Evolutionary conservation across 208 protist genomes (phyloP).

Genomic region (Trypanosoma congolense): DNA sequence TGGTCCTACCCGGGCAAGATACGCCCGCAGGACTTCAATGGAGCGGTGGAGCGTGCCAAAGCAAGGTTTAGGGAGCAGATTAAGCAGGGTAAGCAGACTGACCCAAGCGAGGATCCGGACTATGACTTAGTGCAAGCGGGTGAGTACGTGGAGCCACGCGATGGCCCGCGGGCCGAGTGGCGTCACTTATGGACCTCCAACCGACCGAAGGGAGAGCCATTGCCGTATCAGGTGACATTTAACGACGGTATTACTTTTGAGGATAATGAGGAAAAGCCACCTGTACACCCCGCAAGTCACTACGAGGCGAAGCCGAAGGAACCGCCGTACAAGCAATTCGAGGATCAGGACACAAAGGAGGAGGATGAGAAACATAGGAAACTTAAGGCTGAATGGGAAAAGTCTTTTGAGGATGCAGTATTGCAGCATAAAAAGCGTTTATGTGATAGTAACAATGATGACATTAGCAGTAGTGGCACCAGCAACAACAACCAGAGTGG

Average conservation of each 20-base stretch:
- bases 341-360: conserved; percentile 45
- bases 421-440: conserved; percentile 45
- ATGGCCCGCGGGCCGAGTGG: conserved; percentile 85
- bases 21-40: conserved; percentile 71
- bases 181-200: conserved; percentile 87
- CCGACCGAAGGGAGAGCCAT: conserved; percentile 38
- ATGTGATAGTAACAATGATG: conserved; percentile 17
- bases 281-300: conserved; percentile 73
- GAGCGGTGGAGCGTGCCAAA: conserved; percentile 86
- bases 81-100: conserved; percentile 75
- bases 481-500: not conserved
- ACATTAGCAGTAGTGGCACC: not conserved
- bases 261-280: conserved; percentile 77
- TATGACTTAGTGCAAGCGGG: conserved; percentile 85
- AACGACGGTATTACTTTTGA: conserved; percentile 86
- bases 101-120: conserved; percentile 82
- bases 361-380: conserved; percentile 33
- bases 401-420: conserved; percentile 72
- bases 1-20: conserved; percentile 90
- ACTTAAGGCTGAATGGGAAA: conserved; percentile 27
- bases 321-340: conserved; percentile 69
- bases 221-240: conserved; percentile 83
- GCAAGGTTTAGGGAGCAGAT: conserved; percentile 77
- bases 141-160: conserved; percentile 86
- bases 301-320: conserved; percentile 84